These are phyloP conservation scores for Buxus sempervirens DNA, from an alignment of 164 flowering plant genomes.

Conservation along the genomic window DNA sequence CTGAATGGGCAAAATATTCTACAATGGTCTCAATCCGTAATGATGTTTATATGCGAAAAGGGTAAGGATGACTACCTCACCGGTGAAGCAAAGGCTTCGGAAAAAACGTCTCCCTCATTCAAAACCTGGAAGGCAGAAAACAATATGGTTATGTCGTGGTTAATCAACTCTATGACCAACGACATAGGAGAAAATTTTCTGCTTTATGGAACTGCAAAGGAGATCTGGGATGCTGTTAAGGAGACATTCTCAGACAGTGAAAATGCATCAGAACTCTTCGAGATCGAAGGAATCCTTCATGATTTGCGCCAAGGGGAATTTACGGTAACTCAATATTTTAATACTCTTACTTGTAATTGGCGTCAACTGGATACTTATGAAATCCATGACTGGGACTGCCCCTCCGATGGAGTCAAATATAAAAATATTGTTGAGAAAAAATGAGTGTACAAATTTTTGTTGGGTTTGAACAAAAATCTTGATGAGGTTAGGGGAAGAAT, in stretches of 20 bases:
- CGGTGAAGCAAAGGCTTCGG: neutral
- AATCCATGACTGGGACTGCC: no score
- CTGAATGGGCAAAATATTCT: neutral
- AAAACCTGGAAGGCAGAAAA: slow-evolving; percentile 11
- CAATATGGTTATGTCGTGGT: slow-evolving; percentile 18
- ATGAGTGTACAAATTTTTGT: slow-evolving; percentile 7
- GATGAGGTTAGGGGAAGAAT: slow-evolving; percentile 8
- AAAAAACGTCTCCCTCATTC: neutral
- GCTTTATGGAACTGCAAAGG: slow-evolving; percentile 8
- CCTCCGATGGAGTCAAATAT: neutral
- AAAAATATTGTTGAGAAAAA: slow-evolving; percentile 6
- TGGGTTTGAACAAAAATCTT: slow-evolving; percentile 12
- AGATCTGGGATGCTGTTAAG: slow-evolving; percentile 10
- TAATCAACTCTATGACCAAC: slow-evolving; percentile 15
- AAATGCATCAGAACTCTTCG: slow-evolving; percentile 10
- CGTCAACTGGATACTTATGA: slow-evolving; percentile 11
- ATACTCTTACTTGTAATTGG: slow-evolving; percentile 5
- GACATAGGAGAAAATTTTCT: slow-evolving; percentile 20
- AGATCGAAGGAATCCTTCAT: slow-evolving; percentile 7
- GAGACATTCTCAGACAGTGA: slow-evolving; percentile 8
- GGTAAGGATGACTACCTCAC: slow-evolving; percentile 16
- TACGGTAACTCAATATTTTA: slow-evolving; percentile 13
- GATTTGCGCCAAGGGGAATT: slow-evolving; percentile 9
- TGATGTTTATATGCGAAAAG: slow-evolving; percentile 10
- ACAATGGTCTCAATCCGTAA: slow-evolving; percentile 5